phyloP scores from a whole-genome alignment of 495 filamentous ascomycete species.

The Tricharina praecox region DNA sequence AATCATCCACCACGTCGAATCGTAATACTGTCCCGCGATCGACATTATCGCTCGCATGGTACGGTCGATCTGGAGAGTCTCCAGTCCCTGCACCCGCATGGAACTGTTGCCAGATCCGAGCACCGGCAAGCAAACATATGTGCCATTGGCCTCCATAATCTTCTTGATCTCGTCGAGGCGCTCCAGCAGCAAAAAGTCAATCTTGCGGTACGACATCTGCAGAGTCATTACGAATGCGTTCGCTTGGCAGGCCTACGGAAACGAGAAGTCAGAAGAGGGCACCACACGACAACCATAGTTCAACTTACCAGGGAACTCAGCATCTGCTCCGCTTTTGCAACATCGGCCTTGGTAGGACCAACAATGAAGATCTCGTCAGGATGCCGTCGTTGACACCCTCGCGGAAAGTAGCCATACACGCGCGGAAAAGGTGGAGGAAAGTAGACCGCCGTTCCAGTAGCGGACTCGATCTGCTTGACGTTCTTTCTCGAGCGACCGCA shows the following conservation, averaged over 20 bases:
- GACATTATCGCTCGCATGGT: conserved; percentile 90
- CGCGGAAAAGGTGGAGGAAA: conserved; percentile 86
- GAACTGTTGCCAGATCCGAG: conserved; percentile 62
- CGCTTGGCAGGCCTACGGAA: conserved; percentile 39
- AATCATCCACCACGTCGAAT: conserved; percentile 87
- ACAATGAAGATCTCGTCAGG: conserved; percentile 88
- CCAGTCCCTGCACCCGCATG: conserved; percentile 78
- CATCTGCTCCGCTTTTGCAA: conserved; percentile 72
- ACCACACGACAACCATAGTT: neutral
- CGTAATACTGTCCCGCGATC: conserved; percentile 91
- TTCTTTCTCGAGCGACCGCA: conserved; percentile 88
- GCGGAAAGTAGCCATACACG: conserved; percentile 74
- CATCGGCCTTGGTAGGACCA: conserved; percentile 61
- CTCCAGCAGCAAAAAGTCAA: conserved; percentile 79
- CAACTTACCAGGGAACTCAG: conserved; percentile 57
- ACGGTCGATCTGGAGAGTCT: conserved; percentile 82
- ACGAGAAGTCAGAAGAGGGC: conserved; percentile 13
- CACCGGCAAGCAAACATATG: conserved; percentile 75
- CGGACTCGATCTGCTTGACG: conserved; percentile 88
- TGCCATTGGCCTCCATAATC: conserved; percentile 92
- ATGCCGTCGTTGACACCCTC: conserved; percentile 57
- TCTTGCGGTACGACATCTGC: conserved; percentile 66
- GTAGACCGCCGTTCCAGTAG: conserved; percentile 88
- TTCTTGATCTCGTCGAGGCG: conserved; percentile 91
- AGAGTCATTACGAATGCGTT: conserved; percentile 76